Percentiles rank a stretch among this genome's conserved stretches.
phyloP scores from a whole-genome alignment of 257 asterid species.

The Ilex aquifolium region DNA sequence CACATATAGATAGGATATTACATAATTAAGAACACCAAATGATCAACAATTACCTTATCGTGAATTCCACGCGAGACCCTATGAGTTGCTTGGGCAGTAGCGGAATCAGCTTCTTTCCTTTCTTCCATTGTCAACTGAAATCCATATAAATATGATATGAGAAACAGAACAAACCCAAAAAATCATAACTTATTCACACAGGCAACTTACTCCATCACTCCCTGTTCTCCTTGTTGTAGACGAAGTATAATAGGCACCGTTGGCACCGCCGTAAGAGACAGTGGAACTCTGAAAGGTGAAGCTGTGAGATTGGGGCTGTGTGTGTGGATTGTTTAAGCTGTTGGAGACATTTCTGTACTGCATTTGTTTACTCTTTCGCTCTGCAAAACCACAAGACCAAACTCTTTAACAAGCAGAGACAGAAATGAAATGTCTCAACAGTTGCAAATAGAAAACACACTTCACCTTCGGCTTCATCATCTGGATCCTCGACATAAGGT shows the following conservation, averaged over 20 bases:
- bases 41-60: slow-evolving; percentile 46
- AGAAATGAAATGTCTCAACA: neutral
- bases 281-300: slow-evolving; percentile 73
- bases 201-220: slow-evolving; percentile 73
- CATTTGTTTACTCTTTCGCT: slow-evolving; percentile 48
- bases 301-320: slow-evolving; percentile 56
- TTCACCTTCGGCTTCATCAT: slow-evolving; percentile 61
- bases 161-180: slow-evolving; percentile 5
- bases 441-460: neutral
- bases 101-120: slow-evolving; percentile 80
- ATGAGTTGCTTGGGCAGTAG: slow-evolving; percentile 79
- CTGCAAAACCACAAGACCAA: slow-evolving; percentile 25
- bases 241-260: slow-evolving; percentile 73
- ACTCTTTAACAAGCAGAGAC: neutral
- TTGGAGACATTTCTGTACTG: slow-evolving; percentile 31
- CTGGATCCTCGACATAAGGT: slow-evolving; percentile 69
- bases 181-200: slow-evolving; percentile 1
- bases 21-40: neutral
- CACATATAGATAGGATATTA: neutral
- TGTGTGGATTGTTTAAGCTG: slow-evolving; percentile 23
- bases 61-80: slow-evolving; percentile 66
- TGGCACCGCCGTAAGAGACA: slow-evolving; percentile 75
- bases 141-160: slow-evolving; percentile 9
- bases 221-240: slow-evolving; percentile 73
- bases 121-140: slow-evolving; percentile 73